These are phyloP conservation scores for Rhipidocladum racemiflorum DNA, from an alignment of 176 grass and related monocot genomes.

Conservation along the genomic window DNA sequence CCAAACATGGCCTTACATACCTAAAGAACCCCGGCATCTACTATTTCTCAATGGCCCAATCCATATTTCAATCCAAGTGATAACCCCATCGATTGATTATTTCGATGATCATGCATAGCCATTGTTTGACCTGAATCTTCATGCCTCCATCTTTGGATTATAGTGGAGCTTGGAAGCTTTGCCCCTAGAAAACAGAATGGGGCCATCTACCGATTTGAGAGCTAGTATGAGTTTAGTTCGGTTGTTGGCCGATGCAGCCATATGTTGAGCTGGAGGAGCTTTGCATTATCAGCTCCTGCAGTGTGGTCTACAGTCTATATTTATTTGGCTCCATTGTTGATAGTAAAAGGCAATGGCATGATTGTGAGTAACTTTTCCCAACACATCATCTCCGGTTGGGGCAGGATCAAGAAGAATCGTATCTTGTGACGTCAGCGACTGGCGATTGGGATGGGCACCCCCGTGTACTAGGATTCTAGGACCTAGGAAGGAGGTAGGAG, in stretches of 20 bases:
- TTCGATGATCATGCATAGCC: neutral
- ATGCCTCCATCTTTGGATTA: neutral
- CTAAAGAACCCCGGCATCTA: neutral
- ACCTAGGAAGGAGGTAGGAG: neutral
- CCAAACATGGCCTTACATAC: too few species aligned
- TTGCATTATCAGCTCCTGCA: neutral
- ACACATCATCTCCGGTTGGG: conserved; percentile 33
- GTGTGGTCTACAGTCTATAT: neutral
- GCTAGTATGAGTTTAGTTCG: neutral
- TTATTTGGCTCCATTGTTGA: neutral
- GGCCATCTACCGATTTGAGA: neutral
- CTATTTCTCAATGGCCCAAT: neutral
- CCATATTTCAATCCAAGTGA: neutral
- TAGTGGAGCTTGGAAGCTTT: neutral
- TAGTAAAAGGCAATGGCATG: neutral
- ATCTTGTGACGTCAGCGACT: conserved; percentile 18
- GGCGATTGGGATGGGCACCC: neutral
- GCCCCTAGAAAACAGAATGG: conserved; percentile 12
- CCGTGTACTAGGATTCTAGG: conserved; percentile 14
- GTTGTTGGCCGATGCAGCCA: neutral
- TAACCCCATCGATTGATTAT: neutral
- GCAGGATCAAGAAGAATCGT: conserved; percentile 25
- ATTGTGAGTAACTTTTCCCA: neutral
- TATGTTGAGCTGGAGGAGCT: neutral
- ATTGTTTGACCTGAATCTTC: neutral